A percentile compares a stretch with the other conserved stretches of the same genome.
Conservation (phyloP, 768 basidiomycete species). For the Coprinopsis cinerea region DNA sequence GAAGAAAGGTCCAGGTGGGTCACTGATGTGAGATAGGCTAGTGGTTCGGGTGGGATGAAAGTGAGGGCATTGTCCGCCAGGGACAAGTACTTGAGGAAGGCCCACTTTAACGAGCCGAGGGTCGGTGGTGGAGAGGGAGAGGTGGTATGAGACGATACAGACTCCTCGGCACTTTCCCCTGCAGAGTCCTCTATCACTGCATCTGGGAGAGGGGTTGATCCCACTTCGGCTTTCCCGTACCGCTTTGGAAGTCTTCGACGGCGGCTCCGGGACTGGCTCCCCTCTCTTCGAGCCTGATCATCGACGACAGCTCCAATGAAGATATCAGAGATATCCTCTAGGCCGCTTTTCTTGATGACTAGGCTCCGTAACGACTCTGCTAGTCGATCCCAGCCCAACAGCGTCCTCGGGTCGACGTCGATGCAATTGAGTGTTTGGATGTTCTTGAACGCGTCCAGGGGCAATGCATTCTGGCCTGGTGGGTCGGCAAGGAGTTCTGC, state of each 20-base stretch:
- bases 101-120: constrained; percentile 64
- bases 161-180: constrained; percentile 14
- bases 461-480: constrained; percentile 68
- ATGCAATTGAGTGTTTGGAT: constrained; percentile 67
- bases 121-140: constrained; percentile 28
- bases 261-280: constrained; percentile 42
- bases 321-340: constrained; percentile 76
- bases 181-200: constrained; percentile 22
- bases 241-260: constrained; percentile 34
- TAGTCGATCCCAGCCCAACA: constrained; percentile 81
- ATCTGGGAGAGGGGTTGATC: constrained; percentile 14
- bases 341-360: constrained; percentile 71
- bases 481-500: constrained; percentile 64
- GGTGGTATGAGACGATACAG: constrained; percentile 11
- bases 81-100: constrained; percentile 67
- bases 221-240: constrained; percentile 3
- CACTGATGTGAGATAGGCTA: constrained; percentile 65
- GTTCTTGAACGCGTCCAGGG: constrained; percentile 82
- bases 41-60: constrained; percentile 63
- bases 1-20: constrained; percentile 86
- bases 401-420: constrained; percentile 76
- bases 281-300: constrained; percentile 61
- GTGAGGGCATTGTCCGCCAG: constrained; percentile 79
- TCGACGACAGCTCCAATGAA: constrained; percentile 77
- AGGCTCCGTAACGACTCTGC: constrained; percentile 66